Evolutionary conservation across 2,329 filamentous ascomycete genomes (phyloP).

Genomic region (Microdochium trichocladiopsis): DNA sequence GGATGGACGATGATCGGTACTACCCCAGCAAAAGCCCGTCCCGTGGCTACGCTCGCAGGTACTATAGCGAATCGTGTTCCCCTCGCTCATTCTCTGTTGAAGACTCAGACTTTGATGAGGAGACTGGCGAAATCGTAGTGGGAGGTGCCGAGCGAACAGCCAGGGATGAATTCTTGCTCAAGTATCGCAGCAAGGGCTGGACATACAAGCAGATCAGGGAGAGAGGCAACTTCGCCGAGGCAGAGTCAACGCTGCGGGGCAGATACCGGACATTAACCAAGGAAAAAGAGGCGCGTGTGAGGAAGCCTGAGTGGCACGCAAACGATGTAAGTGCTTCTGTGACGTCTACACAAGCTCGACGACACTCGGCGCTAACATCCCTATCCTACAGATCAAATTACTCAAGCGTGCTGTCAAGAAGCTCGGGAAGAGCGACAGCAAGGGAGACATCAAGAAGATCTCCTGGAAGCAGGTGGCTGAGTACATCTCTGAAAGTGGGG

Average conservation of each 20-base stretch:
- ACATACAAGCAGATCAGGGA: conserved; percentile 59
- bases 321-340: conserved; percentile 49
- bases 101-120: background rate
- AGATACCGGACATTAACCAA: conserved; percentile 61
- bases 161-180: conserved; percentile 41
- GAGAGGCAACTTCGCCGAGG: conserved; percentile 49
- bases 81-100: background rate
- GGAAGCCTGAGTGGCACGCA: conserved; percentile 57
- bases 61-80: background rate
- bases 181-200: conserved; percentile 46
- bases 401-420: conserved; percentile 34
- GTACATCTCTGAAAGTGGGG: conserved; percentile 43
- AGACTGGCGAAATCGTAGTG: background rate
- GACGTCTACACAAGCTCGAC: background rate
- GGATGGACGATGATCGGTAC: background rate
- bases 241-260: conserved; percentile 67
- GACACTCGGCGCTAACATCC: background rate
- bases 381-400: conserved; percentile 30
- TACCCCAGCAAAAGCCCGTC: background rate
- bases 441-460: conserved; percentile 28
- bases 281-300: conserved; percentile 50
- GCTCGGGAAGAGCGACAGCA: conserved; percentile 18
- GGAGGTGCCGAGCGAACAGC: background rate
- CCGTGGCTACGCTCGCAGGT: background rate
- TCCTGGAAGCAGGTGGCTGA: conserved; percentile 52